Conservation (phyloP, 2,329 filamentous ascomycete species). For the Dryadomyces quercivorus region DNA sequence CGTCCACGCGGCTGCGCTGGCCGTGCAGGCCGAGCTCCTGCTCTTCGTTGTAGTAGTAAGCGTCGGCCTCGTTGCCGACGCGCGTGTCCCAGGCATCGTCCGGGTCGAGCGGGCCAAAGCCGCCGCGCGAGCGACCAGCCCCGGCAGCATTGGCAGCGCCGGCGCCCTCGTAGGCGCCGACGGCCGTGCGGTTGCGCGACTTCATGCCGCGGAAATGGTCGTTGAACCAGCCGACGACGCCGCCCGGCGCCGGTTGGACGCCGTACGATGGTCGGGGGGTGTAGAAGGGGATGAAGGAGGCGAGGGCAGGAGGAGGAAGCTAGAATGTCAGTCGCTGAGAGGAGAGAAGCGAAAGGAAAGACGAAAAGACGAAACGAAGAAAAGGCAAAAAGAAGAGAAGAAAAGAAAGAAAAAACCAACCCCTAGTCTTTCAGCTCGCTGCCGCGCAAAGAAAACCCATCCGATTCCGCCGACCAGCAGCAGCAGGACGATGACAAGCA, state of each 20-base stretch:
- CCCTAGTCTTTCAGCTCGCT: conserved; percentile 61
- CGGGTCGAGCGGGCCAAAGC: conserved; percentile 53
- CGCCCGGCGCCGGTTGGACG: conserved; percentile 43
- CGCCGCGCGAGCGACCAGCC: conserved; percentile 22
- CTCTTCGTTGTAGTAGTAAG: conserved; percentile 53
- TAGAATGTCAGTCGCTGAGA: conserved; percentile 14
- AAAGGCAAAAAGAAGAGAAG: not conserved
- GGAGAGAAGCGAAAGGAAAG: not conserved
- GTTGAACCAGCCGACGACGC: conserved; percentile 61
- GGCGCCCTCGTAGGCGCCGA: conserved; percentile 58
- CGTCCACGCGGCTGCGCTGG: conserved; percentile 5
- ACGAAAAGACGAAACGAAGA: not conserved
- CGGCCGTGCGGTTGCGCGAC: conserved; percentile 46
- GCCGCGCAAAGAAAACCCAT: conserved; percentile 61
- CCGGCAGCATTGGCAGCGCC: conserved; percentile 16
- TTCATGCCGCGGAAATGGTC: conserved; percentile 52
- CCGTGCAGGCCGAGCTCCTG: conserved; percentile 50
- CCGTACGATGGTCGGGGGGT: conserved; percentile 33
- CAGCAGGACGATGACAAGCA: conserved; percentile 59
- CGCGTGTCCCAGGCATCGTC: conserved; percentile 79
- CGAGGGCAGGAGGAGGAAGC: conserved; percentile 58
- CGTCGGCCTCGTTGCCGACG: conserved; percentile 61
- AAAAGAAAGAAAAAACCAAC: conserved; percentile 25
- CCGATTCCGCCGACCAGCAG: conserved; percentile 42
- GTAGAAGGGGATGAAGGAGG: conserved; percentile 60